phyloP scores from a whole-genome alignment of 495 filamentous ascomycete species.

The Daldinia loculata region DNA sequence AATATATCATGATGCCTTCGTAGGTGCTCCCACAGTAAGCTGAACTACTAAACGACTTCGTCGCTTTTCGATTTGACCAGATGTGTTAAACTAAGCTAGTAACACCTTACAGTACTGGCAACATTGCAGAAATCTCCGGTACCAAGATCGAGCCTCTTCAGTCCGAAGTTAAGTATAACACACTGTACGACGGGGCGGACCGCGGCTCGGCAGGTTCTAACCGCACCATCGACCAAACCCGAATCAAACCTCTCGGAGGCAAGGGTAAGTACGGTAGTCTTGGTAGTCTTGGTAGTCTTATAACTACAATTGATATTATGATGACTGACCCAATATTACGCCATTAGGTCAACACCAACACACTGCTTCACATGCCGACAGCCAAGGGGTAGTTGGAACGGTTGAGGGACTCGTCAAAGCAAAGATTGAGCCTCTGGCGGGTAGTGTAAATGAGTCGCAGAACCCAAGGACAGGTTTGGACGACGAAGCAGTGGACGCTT shows the following conservation, averaged over 20 bases:
- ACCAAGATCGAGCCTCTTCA: conserved; percentile 26
- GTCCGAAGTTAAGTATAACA: conserved; percentile 23
- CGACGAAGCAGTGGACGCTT: conserved; percentile 16
- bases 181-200: conserved; percentile 2
- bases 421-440: conserved; percentile 16
- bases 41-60: background rate
- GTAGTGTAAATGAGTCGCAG: background rate
- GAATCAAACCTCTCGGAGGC: conserved; percentile 21
- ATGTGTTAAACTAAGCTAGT: background rate
- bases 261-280: conserved; percentile 7
- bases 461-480: conserved; percentile 23
- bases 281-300: background rate
- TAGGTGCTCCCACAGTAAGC: background rate
- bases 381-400: conserved; percentile 26
- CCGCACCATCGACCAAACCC: conserved; percentile 9
- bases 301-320: no score
- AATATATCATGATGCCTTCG: conserved; percentile 24
- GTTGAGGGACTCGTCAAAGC: conserved; percentile 7
- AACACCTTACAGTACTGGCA: conserved; percentile 10
- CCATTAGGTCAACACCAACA: conserved; percentile 24
- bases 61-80: background rate
- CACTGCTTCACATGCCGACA: conserved; percentile 25
- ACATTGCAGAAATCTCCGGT: conserved; percentile 19
- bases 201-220: conserved; percentile 15
- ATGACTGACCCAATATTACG: background rate